These are phyloP conservation scores for Plenodomus tracheiphilus DNA, from an alignment of 2,329 filamentous ascomycete genomes.

Conservation along the genomic window DNA sequence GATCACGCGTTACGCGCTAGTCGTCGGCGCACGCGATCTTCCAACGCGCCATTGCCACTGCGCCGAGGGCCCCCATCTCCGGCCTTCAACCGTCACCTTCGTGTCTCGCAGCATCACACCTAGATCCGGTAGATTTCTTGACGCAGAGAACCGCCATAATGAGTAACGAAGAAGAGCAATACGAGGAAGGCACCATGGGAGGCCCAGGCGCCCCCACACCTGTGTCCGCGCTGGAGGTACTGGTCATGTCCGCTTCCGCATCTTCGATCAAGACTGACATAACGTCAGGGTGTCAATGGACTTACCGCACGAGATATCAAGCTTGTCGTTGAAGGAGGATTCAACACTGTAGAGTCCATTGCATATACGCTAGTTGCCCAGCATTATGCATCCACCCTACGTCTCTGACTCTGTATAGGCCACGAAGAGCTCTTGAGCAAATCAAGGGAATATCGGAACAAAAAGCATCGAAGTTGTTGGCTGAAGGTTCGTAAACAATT, in stretches of 20 bases:
- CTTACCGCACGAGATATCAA: slow-evolving; percentile 96
- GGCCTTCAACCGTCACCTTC: slow-evolving; percentile 2
- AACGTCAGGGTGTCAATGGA: slow-evolving; percentile 75
- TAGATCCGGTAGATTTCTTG: background rate
- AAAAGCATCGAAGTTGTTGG: slow-evolving; percentile 88
- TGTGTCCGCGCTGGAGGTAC: slow-evolving; percentile 80
- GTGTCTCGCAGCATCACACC: background rate
- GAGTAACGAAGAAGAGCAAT: slow-evolving; percentile 62
- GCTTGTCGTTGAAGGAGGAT: slow-evolving; percentile 86
- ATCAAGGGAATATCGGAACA: slow-evolving; percentile 98
- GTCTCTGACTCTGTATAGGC: slow-evolving; percentile 50
- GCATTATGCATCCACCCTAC: background rate
- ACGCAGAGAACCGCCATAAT: slow-evolving; percentile 33
- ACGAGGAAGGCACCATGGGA: slow-evolving; percentile 67
- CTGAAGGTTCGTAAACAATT: slow-evolving; percentile 62
- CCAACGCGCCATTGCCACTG: no score
- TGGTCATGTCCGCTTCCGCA: slow-evolving; percentile 19
- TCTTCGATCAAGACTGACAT: slow-evolving; percentile 3
- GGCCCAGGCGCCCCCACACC: slow-evolving; percentile 94
- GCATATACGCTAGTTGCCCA: slow-evolving; percentile 74
- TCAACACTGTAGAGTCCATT: slow-evolving; percentile 92
- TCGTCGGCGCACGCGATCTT: no score
- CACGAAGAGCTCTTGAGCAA: slow-evolving; percentile 78
- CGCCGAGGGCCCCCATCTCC: no score
- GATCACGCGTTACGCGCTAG: slow-evolving; percentile 29